These are phyloP conservation scores for Kalmanozyma brasiliensis DNA, from an alignment of 1,284 basidiomycete species.

Conservation along the genomic window DNA sequence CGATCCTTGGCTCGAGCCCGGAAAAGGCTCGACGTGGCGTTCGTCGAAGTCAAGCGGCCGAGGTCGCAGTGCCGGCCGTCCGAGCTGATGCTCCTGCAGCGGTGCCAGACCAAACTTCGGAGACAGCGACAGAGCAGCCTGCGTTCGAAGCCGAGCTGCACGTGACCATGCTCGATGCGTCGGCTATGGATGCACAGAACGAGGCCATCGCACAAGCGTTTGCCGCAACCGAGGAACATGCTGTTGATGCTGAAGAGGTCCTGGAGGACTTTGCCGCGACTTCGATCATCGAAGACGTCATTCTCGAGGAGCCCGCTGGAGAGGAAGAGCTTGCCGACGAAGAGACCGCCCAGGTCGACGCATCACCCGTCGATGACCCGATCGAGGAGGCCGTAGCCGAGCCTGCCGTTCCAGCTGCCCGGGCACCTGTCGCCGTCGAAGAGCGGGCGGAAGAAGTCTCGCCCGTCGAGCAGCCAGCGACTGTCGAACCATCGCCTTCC, in stretches of 20 bases:
- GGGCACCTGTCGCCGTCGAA: not conserved
- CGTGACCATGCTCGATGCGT: slow-evolving; percentile 37
- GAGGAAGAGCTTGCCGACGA: slow-evolving; percentile 7
- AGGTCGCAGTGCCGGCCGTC: slow-evolving; percentile 6
- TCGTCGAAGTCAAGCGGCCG: slow-evolving; percentile 33
- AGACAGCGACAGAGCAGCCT: slow-evolving; percentile 1
- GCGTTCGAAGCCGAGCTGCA: slow-evolving; percentile 36
- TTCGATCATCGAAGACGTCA: not conserved
- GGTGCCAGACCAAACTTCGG: not conserved
- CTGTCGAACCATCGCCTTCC: slow-evolving; percentile 14
- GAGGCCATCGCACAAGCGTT: slow-evolving; percentile 20
- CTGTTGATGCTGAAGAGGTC: not conserved
- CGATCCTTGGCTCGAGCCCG: slow-evolving; percentile 5
- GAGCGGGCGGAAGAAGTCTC: not conserved
- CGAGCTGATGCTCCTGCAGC: slow-evolving; percentile 5
- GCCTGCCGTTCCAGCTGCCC: not conserved
- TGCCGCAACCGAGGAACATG: slow-evolving; percentile 3
- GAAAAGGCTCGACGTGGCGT: slow-evolving; percentile 23
- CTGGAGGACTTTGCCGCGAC: not conserved
- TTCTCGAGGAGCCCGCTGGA: not conserved
- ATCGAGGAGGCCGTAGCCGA: not conserved
- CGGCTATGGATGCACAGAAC: slow-evolving; percentile 27
- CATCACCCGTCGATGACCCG: not conserved
- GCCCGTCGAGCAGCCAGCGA: not conserved
- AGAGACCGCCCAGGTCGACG: not conserved